phyloP scores from a whole-genome alignment of 2,329 filamentous ascomycete species.

The Trichoderma sp. region DNA sequence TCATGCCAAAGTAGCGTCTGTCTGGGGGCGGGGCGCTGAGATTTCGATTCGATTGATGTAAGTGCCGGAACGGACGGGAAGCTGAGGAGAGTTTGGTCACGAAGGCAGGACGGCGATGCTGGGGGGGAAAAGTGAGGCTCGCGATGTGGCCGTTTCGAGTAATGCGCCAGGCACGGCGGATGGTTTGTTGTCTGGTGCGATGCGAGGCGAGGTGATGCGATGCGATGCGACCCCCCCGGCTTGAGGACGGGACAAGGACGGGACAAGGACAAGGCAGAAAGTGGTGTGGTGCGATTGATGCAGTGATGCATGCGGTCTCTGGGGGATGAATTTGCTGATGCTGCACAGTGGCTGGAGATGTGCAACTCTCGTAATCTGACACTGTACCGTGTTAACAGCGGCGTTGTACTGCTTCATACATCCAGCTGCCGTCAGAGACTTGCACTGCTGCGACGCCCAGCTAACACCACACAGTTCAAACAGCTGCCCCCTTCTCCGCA shows the following conservation, averaged over 20 bases:
- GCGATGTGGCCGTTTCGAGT: background rate
- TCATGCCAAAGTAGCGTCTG: background rate
- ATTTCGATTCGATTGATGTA: background rate
- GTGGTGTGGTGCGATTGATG: conserved; percentile 8
- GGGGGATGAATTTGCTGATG: background rate
- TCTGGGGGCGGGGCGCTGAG: conserved; percentile 19
- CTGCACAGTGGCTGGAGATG: too few species aligned
- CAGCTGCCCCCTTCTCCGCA: background rate
- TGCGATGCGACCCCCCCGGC: background rate
- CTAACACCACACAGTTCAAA: background rate
- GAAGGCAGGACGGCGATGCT: too few species aligned
- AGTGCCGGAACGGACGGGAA: background rate
- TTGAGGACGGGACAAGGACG: background rate
- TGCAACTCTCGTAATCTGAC: background rate
- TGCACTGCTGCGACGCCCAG: background rate
- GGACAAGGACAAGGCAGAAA: background rate
- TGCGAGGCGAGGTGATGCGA: background rate
- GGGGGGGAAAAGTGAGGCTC: background rate
- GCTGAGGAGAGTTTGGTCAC: background rate
- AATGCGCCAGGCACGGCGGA: background rate
- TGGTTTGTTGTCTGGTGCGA: background rate
- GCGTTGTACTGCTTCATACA: background rate
- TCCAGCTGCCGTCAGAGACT: background rate
- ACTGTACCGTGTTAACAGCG: background rate
- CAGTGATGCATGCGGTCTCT: conserved; percentile 3